Base-by-base conservation (phyloP, 2,329 filamentous ascomycete species). In the Penicillium hordei region DNA sequence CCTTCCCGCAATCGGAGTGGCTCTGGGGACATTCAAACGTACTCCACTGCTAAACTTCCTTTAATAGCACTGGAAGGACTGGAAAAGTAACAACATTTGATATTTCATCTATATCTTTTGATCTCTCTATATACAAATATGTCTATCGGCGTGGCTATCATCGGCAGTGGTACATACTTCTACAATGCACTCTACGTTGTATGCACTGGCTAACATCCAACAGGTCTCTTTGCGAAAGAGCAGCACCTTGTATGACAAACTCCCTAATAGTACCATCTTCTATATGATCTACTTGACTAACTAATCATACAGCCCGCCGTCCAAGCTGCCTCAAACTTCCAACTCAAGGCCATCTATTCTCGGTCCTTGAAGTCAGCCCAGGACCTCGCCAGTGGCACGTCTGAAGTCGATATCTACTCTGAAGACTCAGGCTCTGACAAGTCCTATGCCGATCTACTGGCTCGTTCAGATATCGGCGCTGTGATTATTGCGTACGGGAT, bases 301-400 rank as follows among this genome's bases (percentile, higher is more conserved):
- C n/a, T 33, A 10, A 3, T 38, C 15, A 38, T 48, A 52, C 57
- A 81, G 78, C 83, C 83, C 3, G 82, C 82, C 2, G 75, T 86
- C 29, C 72, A 78, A 64, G 77, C 76, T 19, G 74, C 78, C 23
- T 61, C 73, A 27, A 66, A 67, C 34, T 72, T 86, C 10, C 65
- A 70, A 3, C 72, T 86, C 34, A 83, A 82, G 67, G 84, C 84
- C 19, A 76, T 86, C 59, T 86, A 84, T 71, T 86, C 83, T n/a
- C 81, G 83, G 45, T 82, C 81, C 7, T 70, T 82, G 9, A 76
- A 78, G 39, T 85, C 83, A 5, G 83, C 83, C n/a, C 67, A 81
- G 57, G 67, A 65, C 4, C 73, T 82, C 12, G 67, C 71, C 12
- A 66, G 73, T 0, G 62, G 57, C 12, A 61, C 65, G 2, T 61